Evolutionary conservation across 306 rosid genomes (phyloP).

Genomic region (Quercus suber): DNA sequence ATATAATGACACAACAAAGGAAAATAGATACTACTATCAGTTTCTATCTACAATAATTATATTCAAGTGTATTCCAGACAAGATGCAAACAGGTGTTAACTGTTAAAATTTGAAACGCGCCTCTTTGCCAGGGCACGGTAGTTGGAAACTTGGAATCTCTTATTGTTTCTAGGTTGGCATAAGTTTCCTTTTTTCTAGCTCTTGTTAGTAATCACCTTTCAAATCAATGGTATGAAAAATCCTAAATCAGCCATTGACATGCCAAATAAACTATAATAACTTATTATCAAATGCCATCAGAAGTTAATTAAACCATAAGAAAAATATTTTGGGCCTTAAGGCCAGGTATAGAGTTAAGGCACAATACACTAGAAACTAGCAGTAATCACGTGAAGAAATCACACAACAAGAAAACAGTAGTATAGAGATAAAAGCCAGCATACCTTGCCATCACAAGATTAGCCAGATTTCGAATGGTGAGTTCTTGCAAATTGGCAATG

Average conservation of each 20-base stretch:
- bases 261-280: neutral
- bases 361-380: neutral
- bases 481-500: conserved; percentile 16
- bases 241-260: neutral
- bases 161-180: neutral
- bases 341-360: neutral
- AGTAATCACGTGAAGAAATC: neutral
- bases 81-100: neutral
- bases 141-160: neutral
- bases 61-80: neutral
- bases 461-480: conserved; percentile 10
- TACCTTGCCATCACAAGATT: conserved; percentile 32
- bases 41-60: neutral
- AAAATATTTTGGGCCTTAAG: neutral
- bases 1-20: neutral
- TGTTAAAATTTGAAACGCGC: neutral
- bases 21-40: neutral
- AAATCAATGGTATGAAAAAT: neutral
- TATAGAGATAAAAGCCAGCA: neutral
- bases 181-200: neutral
- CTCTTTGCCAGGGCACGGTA: no score
- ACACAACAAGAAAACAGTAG: neutral
- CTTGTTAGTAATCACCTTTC: neutral
- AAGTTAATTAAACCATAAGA: neutral
- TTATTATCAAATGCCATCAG: neutral